Evolutionary conservation across 2,329 filamentous ascomycete genomes (phyloP).

Genomic region (Aspergillus tubingensis): DNA sequence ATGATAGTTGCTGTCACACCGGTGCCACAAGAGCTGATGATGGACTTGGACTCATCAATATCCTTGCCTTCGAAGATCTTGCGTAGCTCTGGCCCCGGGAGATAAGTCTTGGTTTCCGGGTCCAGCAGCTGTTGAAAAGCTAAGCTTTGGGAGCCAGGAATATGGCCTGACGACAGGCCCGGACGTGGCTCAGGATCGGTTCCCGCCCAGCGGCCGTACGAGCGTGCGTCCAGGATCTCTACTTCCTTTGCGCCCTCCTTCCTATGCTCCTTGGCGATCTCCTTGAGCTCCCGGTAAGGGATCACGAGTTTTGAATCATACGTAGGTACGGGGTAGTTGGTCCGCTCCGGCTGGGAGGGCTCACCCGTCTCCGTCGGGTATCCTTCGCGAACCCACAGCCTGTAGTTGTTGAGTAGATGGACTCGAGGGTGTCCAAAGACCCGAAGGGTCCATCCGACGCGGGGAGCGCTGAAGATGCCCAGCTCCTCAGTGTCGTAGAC

Average conservation of each 20-base stretch:
- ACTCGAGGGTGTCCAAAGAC: constrained; percentile 88
- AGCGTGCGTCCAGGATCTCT: constrained; percentile 86
- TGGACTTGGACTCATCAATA: constrained; percentile 74
- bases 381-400: constrained; percentile 84
- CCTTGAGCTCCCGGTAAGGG: constrained; percentile 78
- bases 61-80: constrained; percentile 78
- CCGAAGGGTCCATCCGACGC: constrained; percentile 89
- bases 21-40: constrained; percentile 87
- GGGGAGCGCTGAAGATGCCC: constrained; percentile 90
- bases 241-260: constrained; percentile 82
- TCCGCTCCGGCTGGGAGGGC: constrained; percentile 40
- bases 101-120: constrained; percentile 76
- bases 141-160: constrained; percentile 82
- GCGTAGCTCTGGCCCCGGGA: constrained; percentile 69
- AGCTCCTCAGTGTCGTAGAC: constrained; percentile 91
- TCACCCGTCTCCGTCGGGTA: constrained; percentile 77
- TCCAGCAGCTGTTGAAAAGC: constrained; percentile 80
- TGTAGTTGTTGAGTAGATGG: constrained; percentile 94
- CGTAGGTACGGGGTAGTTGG: constrained; percentile 54
- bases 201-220: constrained; percentile 77
- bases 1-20: constrained; percentile 91
- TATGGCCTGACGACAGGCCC: constrained; percentile 85
- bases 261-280: constrained; percentile 72
- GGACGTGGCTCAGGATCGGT: constrained; percentile 82
- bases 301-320: constrained; percentile 68